Evolutionary conservation across 768 basidiomycete species (phyloP).

Genomic region (Tricholoma saponaceum): DNA sequence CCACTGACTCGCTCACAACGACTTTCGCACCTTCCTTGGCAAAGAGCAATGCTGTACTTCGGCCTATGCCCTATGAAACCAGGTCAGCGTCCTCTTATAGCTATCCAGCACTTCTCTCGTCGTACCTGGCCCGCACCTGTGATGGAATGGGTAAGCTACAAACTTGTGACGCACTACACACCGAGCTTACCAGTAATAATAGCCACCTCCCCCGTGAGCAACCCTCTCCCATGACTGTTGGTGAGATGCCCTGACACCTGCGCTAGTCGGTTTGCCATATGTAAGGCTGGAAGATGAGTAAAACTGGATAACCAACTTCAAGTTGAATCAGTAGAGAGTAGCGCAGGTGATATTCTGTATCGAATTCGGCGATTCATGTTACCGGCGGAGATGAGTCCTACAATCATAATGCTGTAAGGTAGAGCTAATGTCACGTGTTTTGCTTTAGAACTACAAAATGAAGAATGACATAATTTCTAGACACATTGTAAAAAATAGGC

Average conservation of each 20-base stretch:
- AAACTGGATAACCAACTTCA: no score
- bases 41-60: conserved; percentile 69
- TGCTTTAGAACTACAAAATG: no score
- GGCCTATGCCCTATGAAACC: conserved; percentile 66
- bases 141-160: conserved; percentile 2
- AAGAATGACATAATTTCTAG: no score
- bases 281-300: not conserved
- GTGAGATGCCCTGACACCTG: conserved; percentile 72
- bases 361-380: no score
- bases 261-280: conserved; percentile 54
- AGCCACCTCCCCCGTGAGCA: conserved; percentile 74
- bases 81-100: not conserved
- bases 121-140: conserved; percentile 73
- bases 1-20: conserved; percentile 72
- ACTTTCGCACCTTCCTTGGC: conserved; percentile 85
- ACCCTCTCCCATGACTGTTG: conserved; percentile 48
- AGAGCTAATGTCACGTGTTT: no score
- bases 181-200: conserved; percentile 71
- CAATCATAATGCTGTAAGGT: no score
- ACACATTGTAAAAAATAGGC: no score
- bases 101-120: not conserved
- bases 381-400: no score
- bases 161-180: not conserved
- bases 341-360: no score
- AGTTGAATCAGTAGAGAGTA: no score